Evolutionary conservation across 202 grass and related monocot genomes (phyloP).

Genomic region (Schoenoplectus tabernaemontani): DNA sequence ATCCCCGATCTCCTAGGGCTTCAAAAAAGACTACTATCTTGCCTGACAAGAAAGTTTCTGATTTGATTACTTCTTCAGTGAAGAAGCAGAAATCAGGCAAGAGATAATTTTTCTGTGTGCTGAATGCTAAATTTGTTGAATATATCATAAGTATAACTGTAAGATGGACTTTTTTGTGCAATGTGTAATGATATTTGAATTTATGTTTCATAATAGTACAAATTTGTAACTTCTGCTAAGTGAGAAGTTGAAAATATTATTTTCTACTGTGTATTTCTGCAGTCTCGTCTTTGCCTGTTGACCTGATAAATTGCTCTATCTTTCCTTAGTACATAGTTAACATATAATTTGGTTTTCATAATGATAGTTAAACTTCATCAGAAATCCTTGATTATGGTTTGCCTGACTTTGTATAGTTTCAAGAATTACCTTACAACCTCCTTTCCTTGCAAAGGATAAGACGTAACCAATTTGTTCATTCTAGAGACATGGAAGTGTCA

Average conservation of each 20-base stretch:
- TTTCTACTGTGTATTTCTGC: neutral
- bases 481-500: neutral
- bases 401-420: too few relatives aligned
- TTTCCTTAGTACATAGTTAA: neutral
- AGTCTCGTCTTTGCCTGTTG: neutral
- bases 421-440: too few relatives aligned
- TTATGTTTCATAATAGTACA: neutral
- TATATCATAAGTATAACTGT: neutral
- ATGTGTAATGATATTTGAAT: neutral
- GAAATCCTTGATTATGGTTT: neutral
- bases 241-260: neutral
- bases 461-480: neutral
- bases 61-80: conserved; percentile 39
- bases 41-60: conserved; percentile 39
- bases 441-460: neutral
- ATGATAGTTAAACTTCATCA: neutral
- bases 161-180: too few relatives aligned
- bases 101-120: neutral
- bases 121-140: neutral
- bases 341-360: neutral
- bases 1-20: conserved; percentile 23
- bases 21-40: conserved; percentile 23
- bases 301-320: neutral
- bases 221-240: neutral
- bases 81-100: conserved; percentile 41